Conservation (phyloP, 2,329 filamentous ascomycete species). For the Colletotrichum sublineola region DNA sequence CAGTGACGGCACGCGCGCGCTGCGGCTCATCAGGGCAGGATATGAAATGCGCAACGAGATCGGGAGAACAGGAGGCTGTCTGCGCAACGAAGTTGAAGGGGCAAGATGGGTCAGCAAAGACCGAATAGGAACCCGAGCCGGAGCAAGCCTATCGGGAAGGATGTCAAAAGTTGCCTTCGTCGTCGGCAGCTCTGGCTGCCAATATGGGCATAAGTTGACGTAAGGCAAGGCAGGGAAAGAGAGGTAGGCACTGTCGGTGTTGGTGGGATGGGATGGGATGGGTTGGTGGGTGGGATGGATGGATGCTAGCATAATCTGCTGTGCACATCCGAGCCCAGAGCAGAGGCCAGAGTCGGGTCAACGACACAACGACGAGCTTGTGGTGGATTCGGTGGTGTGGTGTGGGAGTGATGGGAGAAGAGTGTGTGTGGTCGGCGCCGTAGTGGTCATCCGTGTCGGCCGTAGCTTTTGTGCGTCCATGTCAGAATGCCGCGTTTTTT, state of each 20-base stretch:
- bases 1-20: slow-evolving; percentile 13
- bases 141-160: slow-evolving; percentile 6
- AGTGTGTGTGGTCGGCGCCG: slow-evolving; percentile 2
- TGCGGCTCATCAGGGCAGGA: slow-evolving; percentile 15
- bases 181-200: slow-evolving; percentile 4
- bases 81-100: not conserved
- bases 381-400: not conserved
- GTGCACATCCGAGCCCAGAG: slow-evolving; percentile 8
- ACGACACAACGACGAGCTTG: slow-evolving; percentile 2
- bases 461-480: not conserved
- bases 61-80: not conserved
- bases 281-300: slow-evolving; percentile 18
- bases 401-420: slow-evolving; percentile 8
- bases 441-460: slow-evolving; percentile 1
- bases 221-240: not conserved
- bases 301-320: slow-evolving; percentile 17
- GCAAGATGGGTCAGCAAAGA: not conserved
- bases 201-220: slow-evolving; percentile 19
- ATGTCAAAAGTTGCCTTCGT: slow-evolving; percentile 8
- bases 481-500: not conserved
- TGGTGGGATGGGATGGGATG: slow-evolving; percentile 18
- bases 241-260: not conserved
- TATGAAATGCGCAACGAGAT: slow-evolving; percentile 11
- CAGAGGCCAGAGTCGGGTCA: slow-evolving; percentile 12
- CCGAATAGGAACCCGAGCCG: slow-evolving; percentile 11